phyloP scores from a whole-genome alignment of 768 basidiomycete genomes.

The Leccinum disarticulatum region DNA sequence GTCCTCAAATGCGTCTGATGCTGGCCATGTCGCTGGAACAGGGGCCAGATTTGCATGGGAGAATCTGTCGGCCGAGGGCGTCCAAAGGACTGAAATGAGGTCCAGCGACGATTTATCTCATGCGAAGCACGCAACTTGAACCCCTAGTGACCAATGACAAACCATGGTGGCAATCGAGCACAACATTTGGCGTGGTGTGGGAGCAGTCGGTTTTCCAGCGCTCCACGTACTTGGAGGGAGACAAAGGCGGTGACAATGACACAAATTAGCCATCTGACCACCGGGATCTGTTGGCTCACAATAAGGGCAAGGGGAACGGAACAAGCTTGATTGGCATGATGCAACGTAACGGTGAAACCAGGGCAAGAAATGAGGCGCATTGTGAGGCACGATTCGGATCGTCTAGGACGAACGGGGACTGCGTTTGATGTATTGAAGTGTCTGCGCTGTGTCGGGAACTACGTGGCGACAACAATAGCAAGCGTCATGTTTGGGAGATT shows the following conservation, averaged over 20 bases:
- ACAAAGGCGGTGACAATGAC: constrained; percentile 3
- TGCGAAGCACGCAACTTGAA: constrained; percentile 21
- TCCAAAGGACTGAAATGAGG: constrained; percentile 9
- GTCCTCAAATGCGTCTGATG: not conserved
- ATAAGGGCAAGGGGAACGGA: constrained; percentile 6
- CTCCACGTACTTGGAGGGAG: constrained; percentile 5
- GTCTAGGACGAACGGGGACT: not conserved
- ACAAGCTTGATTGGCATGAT: not conserved
- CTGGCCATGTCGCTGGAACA: constrained; percentile 9
- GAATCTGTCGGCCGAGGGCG: constrained; percentile 15
- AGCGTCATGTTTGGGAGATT: constrained; percentile 6
- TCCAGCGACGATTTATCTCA: constrained; percentile 12
- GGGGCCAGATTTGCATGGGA: constrained; percentile 28
- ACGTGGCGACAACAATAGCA: constrained; percentile 9
- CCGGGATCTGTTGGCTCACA: constrained; percentile 3
- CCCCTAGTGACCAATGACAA: constrained; percentile 18
- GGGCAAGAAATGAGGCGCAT: constrained; percentile 6
- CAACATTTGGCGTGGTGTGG: constrained; percentile 29
- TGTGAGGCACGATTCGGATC: not conserved
- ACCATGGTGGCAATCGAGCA: constrained; percentile 12
- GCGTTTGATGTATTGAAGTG: not conserved
- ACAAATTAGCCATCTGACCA: not conserved
- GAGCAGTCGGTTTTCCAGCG: constrained; percentile 15
- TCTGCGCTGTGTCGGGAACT: constrained; percentile 2
- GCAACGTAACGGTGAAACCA: constrained; percentile 17